These are phyloP conservation scores for Cyclocybe cylindracea DNA, from an alignment of 768 basidiomycete species.

Conservation along the genomic window DNA sequence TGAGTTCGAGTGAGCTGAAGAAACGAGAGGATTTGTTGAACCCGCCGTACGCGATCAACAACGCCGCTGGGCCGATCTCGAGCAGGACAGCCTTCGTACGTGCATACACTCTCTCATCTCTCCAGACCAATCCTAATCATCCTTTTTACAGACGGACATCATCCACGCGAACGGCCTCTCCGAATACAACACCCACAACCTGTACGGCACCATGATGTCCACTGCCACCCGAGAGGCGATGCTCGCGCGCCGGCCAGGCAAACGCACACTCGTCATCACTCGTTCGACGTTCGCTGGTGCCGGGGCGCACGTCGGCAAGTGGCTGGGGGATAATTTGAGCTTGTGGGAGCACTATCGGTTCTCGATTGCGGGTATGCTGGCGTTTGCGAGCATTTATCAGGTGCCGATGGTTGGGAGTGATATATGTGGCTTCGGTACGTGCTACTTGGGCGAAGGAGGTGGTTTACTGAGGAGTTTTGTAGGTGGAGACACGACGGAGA, in stretches of 20 bases:
- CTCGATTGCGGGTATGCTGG: slow-evolving; percentile 66
- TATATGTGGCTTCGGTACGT: slow-evolving; percentile 65
- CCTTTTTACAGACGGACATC: slow-evolving; percentile 36
- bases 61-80: slow-evolving; percentile 54
- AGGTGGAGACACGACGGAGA: slow-evolving; percentile 66
- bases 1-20: slow-evolving; percentile 11
- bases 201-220: slow-evolving; percentile 77
- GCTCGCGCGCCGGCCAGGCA: slow-evolving; percentile 60
- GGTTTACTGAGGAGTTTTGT: neutral
- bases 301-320: slow-evolving; percentile 66
- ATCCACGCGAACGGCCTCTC: slow-evolving; percentile 57
- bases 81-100: slow-evolving; percentile 56
- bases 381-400: slow-evolving; percentile 65
- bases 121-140: neutral
- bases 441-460: no score
- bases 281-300: slow-evolving; percentile 76
- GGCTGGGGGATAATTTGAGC: slow-evolving; percentile 70
- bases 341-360: slow-evolving; percentile 58
- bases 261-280: slow-evolving; percentile 66
- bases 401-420: slow-evolving; percentile 80
- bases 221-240: slow-evolving; percentile 59
- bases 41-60: slow-evolving; percentile 62
- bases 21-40: slow-evolving; percentile 37
- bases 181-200: slow-evolving; percentile 66
- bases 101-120: neutral